Evolutionary conservation across 805 yeast species (phyloP), one percentile per base, ranked within the genome.

Genomic region (Candida andamanensis): DNA sequence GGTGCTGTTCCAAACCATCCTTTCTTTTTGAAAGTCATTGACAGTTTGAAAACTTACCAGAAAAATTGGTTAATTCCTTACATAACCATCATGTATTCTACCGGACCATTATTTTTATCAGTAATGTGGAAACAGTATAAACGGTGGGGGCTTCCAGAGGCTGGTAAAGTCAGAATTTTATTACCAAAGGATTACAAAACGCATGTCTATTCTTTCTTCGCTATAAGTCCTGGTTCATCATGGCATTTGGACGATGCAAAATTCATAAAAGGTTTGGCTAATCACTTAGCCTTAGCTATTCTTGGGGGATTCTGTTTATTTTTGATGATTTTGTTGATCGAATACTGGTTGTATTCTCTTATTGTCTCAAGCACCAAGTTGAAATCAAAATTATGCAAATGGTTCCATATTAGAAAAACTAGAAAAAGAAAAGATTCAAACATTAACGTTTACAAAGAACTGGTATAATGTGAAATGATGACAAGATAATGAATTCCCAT

Each of bases 181-280:
- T 72, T 77, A 62, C 90, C 94, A 4, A 54, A 58, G 23, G 87
- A 82, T 52, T 84, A 85, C 56, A 83, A 82, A 51, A 63, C 72
- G 37, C 71, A 69, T 40, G 50, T 68, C 1, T 60, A 69, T 43
- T 72, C 87, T 0, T 83, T 84, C 52, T 87, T 89, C 56, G 68
- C 76, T 24, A 80, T 85, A 34, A 66, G 85, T 0, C 73, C 75
- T 34, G 97, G 97, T 28, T 84, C 95, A 0, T 83, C 95, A 16
- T 89, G 97, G 97, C 97, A 89, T 58, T 60, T 76, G 49, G 85
- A 79, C 43, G 97, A 89, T 56, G 95, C 96, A 8, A 69, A 76
- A 33, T 74, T 85, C 51, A 76, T 87, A 57, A 78, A 83, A 49
- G 61, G 74, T 6, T 60, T 87, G 58, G 86, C 85, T 12, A 69